These are phyloP conservation scores for Candida glucosophila DNA, from an alignment of 1,139 yeast species.

Conservation along the genomic window DNA sequence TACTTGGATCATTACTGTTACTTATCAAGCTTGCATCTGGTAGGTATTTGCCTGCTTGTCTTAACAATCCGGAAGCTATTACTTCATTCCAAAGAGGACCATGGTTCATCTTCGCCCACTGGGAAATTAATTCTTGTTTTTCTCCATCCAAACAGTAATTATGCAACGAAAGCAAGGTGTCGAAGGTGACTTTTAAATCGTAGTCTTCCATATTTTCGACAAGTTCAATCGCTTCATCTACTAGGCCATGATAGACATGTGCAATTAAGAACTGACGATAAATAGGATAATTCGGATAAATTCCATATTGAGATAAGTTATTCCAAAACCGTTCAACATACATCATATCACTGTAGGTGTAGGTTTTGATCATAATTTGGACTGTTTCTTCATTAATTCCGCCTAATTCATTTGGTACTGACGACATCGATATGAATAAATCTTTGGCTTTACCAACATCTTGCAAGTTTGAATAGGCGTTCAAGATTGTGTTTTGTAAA, in stretches of 20 bases:
- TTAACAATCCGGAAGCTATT: conserved; percentile 27
- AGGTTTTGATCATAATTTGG: conserved; percentile 63
- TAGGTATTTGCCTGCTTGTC: conserved; percentile 24
- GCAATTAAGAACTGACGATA: conserved; percentile 62
- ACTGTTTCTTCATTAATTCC: conserved; percentile 62
- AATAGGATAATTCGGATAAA: conserved; percentile 48
- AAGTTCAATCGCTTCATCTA: conserved; percentile 48
- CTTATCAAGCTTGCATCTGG: conserved; percentile 18
- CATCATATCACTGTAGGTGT: conserved; percentile 49
- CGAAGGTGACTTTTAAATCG: conserved; percentile 41
- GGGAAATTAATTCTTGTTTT: conserved; percentile 37
- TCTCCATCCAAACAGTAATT: conserved; percentile 49
- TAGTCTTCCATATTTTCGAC: conserved; percentile 43
- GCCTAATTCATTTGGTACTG: conserved; percentile 39
- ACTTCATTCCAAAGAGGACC: conserved; percentile 42
- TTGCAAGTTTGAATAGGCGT: conserved; percentile 57
- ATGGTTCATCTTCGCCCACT: conserved; percentile 45
- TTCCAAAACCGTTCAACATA: conserved; percentile 62
- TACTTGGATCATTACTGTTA: conserved; percentile 5
- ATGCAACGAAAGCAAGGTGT: conserved; percentile 48
- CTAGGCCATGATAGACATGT: conserved; percentile 62
- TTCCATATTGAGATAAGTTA: conserved; percentile 43
- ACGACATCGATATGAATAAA: conserved; percentile 49
- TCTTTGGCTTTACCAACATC: conserved; percentile 55
- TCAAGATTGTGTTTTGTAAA: conserved; percentile 55